phyloP scores from a whole-genome alignment of 371 early-diverging fungal genomes.

The Apophysomyces sp. region DNA sequence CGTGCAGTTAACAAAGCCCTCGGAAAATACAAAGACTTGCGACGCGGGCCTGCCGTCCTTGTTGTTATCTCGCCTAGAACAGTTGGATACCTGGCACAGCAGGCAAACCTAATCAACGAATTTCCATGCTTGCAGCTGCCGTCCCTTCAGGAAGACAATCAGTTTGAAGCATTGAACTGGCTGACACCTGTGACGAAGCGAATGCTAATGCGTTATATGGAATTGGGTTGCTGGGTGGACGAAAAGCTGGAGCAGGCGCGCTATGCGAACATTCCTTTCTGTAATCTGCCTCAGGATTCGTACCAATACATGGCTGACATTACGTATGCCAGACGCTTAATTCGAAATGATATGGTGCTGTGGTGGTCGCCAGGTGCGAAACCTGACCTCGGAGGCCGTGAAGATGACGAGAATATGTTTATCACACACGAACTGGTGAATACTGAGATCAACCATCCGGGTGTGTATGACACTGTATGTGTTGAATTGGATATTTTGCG shows the following conservation, averaged over 20 bases:
- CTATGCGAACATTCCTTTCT: constrained; percentile 87
- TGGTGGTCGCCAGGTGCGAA: constrained; percentile 86
- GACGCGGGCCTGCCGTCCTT: constrained; percentile 71
- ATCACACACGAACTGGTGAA: constrained; percentile 53
- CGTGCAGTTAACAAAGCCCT: constrained; percentile 49
- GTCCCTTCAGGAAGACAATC: constrained; percentile 54
- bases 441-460: constrained; percentile 76
- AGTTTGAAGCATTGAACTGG: constrained; percentile 86
- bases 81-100: constrained; percentile 46
- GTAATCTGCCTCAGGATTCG: constrained; percentile 86
- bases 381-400: constrained; percentile 92
- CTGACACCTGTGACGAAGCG: constrained; percentile 65
- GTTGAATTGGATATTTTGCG: constrained; percentile 83
- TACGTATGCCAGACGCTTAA: constrained; percentile 76
- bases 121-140: constrained; percentile 73
- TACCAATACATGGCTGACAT: constrained; percentile 81
- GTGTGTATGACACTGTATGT: constrained; percentile 77
- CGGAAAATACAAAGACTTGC: constrained; percentile 56
- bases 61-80: constrained; percentile 62
- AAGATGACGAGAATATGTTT: constrained; percentile 74
- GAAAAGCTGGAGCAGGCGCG: constrained; percentile 77
- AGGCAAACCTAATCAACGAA: constrained; percentile 55
- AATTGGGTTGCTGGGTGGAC: constrained; percentile 69
- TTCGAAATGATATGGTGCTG: constrained; percentile 73
- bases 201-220: constrained; percentile 74